phyloP scores from a whole-genome alignment of 495 filamentous ascomycete genomes.

The Aspergillus sparsus region DNA sequence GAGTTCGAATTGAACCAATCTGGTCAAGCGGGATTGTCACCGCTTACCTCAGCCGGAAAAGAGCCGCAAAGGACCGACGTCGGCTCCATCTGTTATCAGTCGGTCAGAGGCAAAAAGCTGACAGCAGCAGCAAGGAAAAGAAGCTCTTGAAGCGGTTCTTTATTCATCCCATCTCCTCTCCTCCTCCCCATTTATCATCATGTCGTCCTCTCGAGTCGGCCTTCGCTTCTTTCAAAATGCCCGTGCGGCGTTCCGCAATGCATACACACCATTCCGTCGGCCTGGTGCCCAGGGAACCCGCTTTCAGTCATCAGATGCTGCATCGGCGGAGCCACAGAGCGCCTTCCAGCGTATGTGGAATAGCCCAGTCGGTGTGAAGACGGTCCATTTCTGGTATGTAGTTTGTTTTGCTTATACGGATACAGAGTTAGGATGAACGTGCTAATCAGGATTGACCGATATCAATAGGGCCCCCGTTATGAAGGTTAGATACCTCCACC shows the following conservation, averaged over 20 bases:
- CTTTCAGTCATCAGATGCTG: conserved; percentile 65
- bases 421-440: not conserved
- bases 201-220: conserved; percentile 50
- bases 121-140: not conserved
- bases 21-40: conserved; percentile 33
- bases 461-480: conserved; percentile 82
- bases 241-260: conserved; percentile 55
- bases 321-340: conserved; percentile 54
- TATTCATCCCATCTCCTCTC: conserved; percentile 21
- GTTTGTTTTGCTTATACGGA: not conserved
- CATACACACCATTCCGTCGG: conserved; percentile 53
- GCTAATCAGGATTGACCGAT: conserved; percentile 22
- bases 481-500: conserved; percentile 67
- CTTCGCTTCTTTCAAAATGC: conserved; percentile 52
- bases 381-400: conserved; percentile 93
- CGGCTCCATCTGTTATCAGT: conserved; percentile 18
- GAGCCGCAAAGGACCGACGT: conserved; percentile 27
- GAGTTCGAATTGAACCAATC: conserved; percentile 26
- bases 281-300: conserved; percentile 57
- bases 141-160: conserved; percentile 2
- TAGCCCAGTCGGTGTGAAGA: conserved; percentile 86
- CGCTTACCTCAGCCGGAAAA: conserved; percentile 40
- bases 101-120: conserved; percentile 8
- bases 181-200: conserved; percentile 28
- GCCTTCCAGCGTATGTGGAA: conserved; percentile 77